Evolutionary conservation across 1,284 basidiomycete genomes (phyloP), one percentile per base, ranked within the genome.

Genomic region (Hemileia vastatrix): DNA sequence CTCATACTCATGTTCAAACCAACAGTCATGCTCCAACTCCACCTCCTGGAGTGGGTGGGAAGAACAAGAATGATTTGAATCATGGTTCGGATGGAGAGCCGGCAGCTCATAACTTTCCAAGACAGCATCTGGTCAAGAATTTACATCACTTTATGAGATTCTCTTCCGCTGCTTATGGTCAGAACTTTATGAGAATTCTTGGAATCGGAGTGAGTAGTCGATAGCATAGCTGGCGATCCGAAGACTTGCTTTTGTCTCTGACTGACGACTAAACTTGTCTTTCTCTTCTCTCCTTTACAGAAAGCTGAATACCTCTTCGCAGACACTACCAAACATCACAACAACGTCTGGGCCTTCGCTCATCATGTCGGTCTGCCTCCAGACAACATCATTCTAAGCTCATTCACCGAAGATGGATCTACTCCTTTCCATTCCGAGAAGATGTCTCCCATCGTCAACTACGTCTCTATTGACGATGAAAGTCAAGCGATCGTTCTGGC

Each of bases 131-230:
- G 18, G 74, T 79, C 48, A 70, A 70, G 52, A 81, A 81, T 59
- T 72, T 80, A 51, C 77, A 79, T 58, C 73, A 76, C 1, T 81
- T 80, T 65, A 79, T 79, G 74, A 70, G 78, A n/a, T 80, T 78
- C 67, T 75, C 77, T 4, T 75, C 72, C 21, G 78, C 78, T 0
- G 78, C 78, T 3, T 79, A 79, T 56, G 78, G 78, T 60, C 68
- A 66, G 66, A 75, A 68, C 59, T 80, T 80, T 61, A 70, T 80
- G 61, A 70, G 79, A 9, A 78, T 81, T 33, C 68, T 81, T 2
- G 78, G 79, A 0, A 71, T 80, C 51, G 79, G 78, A 21, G 65
- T 55, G 36, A n/a, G n/a, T n/a, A n/a, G n/a, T n/a, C n/a, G n/a
- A n/a, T n/a, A n/a, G n/a, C n/a, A n/a, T 19, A 47, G 21, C 45